Base-by-base conservation (phyloP, 441 rosid species). In the Adansonia rubrostipa region DNA sequence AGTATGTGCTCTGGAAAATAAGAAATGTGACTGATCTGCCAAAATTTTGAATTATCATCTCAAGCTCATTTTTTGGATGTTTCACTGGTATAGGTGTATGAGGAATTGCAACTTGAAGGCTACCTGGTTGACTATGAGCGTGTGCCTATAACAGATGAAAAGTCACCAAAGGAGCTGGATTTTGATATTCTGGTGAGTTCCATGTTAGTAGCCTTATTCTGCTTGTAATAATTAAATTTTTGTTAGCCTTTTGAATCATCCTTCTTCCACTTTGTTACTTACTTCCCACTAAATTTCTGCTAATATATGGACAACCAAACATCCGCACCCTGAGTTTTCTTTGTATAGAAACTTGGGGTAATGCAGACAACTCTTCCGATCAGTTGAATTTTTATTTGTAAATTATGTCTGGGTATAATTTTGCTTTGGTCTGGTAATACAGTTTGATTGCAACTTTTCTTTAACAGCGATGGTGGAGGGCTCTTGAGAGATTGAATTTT, bases 131-230 rank as follows among this genome's bases (percentile, higher is more conserved):
- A 91, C 81, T 97, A 93, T 80, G 99, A 97, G 79, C 97, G 99
- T 53, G 98, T 97, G 81, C 99, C 99, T 64, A 83, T 97, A 84
- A 97, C 98, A 5, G 98, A 97, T 87, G 99, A 94, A 85, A 97
- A 94, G 81, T 85, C 99, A 72, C 98, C 99, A 28, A 93, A 94
- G 87, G 98, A 93, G 83, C 85, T 81, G 51, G 99, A 94, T 88
- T 93, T 97, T 72, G 99, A 97, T 88, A 89, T 81, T 80, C 71
- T 97, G 86, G 99, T 97, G 84, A 83, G 93, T 86, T 77, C 61
- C 60, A 63, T 53, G 58, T 40, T 65, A 60, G 58, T 69, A 48
- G 24, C 75, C 61, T 75, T 71, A 63, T 33, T 33, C 79, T 70
- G 60, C 5, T 9, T 47, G 9, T 61, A 9, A 19, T 72, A 63